Base-by-base conservation (phyloP, 345 rosid species). In the Eucalyptus guilfoylei region DNA sequence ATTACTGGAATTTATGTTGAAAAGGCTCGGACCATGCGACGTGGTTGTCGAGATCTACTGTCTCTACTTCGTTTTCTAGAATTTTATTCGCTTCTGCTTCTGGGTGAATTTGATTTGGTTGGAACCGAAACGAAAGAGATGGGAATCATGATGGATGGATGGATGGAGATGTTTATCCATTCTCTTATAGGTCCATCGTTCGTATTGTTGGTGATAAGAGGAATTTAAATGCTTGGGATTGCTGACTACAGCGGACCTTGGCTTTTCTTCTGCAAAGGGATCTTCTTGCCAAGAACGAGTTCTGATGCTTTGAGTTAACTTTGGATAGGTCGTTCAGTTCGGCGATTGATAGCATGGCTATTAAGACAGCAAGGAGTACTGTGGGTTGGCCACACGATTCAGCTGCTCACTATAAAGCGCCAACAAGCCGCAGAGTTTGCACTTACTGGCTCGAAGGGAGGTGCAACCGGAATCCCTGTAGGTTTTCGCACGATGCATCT, bases 401-500 rank as follows among this genome's bases (percentile, higher is more conserved):
- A 54, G 60, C 67, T 11, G n/a, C 67, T 26, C n/a, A 58, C n/a
- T 26, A 11, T 58, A 58, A 26, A 45, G 37, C 34, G 2, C 85
- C 64, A 1, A 19, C 32, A 7, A 60, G 21, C 86, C 54, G 45
- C n/a, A 47, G 7, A 11, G 85, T 89, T 28, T 93, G 95, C 23
- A 2, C 1, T 6, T 91, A 17, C 32, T 91, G 91, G 91, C 23
- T 89, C 1, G 42, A 16, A 21, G 93, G 93, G 16, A 90, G 40
- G 81, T 92, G 95, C 83, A 91, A 90, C 14, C 55, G 92, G 55
- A 90, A 93, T 58, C 94, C 93, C 24, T 92, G 93, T 67, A 86
- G 89, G 89, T 92, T 91, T 13, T 90, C n/a, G 87, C 94, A 91
- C 55, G 14, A 14, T 17, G 90, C 88, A 24, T 55, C 62, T 55